Evolutionary conservation across 192 early-diverging fungal species (phyloP), one percentile per base, ranked within the genome.

Genomic region (Entomortierella lignicola): DNA sequence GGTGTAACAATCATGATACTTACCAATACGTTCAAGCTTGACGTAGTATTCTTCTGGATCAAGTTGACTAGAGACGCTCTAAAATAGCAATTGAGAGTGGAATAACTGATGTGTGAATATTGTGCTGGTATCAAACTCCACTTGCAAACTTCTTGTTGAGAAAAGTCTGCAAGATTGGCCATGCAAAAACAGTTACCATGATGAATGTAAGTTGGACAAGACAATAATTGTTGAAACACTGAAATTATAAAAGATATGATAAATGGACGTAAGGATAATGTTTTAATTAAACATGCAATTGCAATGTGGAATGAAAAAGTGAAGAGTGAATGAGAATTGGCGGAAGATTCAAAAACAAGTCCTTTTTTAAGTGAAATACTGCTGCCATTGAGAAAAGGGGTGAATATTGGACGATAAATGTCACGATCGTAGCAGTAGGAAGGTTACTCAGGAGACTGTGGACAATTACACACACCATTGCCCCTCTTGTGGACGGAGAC

Each of bases 21-120:
- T 88, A 84, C 90, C 90, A 69, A 92, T 91, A 31, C 86, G 82
- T 55, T 92, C 90, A 60, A 91, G 90, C 60, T 89, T 90, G 26
- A 86, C 81, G 64, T 92, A 92, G 44, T 81, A 85, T 23, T 85
- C 79, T 75, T 92, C 90, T 48, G 90, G 90, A 65, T 92, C 89
- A 20, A 85, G 75, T 32, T 81, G 80, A 25, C 53, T 73, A 59
- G 74, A 67, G 12, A 60, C 72, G 65, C 80, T 77, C 83, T 84
- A 23, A 13, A 5, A 43, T 57, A 15, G 2, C 52, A 54, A 54
- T 30, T 29, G 52, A 25, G 26, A 54, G 52, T 25, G 7, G 26
- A 15, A 50, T 2, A 15, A 17, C 21, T 4, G 47, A 17, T 50
- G 4, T 27, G 52, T 54, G 52, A 30, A 15, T 54, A 8, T 8